Percentiles rank a stretch among this genome's conserved stretches.
Evolutionary conservation across 306 rosid species (phyloP).

Genomic region (Styphnolobium japonicum): DNA sequence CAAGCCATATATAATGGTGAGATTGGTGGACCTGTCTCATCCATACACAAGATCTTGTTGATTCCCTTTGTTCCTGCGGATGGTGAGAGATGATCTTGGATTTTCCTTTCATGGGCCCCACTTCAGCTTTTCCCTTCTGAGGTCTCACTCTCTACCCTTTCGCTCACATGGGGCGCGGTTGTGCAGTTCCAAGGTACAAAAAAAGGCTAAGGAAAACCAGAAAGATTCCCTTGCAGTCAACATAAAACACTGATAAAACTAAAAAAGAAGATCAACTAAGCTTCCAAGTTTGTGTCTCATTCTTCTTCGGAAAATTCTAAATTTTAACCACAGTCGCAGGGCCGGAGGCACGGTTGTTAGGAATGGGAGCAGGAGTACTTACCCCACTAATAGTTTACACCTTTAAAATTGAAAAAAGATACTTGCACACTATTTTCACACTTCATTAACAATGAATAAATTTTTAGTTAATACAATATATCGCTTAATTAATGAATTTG

Average conservation of each 20-base stretch:
- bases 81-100: slow-evolving; percentile 48
- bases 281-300: slow-evolving; percentile 23
- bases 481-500: too few relatives aligned
- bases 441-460: too few relatives aligned
- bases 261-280: slow-evolving; percentile 11
- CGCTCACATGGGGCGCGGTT: slow-evolving; percentile 39
- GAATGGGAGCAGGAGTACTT: too few relatives aligned
- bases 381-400: too few relatives aligned
- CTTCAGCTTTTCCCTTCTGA: slow-evolving; percentile 16
- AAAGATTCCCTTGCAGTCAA: slow-evolving; percentile 18
- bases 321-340: not conserved
- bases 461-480: too few relatives aligned
- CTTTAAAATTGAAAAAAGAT: too few relatives aligned
- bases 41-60: slow-evolving; percentile 59
- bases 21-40: slow-evolving; percentile 50
- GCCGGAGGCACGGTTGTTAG: too few relatives aligned
- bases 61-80: slow-evolving; percentile 58
- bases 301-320: not conserved
- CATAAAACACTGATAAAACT: not conserved
- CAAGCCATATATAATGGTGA: slow-evolving; percentile 40
- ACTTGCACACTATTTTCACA: too few relatives aligned
- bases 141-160: slow-evolving; percentile 23
- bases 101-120: slow-evolving; percentile 59
- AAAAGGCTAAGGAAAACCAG: not conserved
- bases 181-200: not conserved